Evolutionary conservation across 345 rosid species (phyloP), one percentile per base, ranked within the genome.

Genomic region (Sapria himalayana): DNA sequence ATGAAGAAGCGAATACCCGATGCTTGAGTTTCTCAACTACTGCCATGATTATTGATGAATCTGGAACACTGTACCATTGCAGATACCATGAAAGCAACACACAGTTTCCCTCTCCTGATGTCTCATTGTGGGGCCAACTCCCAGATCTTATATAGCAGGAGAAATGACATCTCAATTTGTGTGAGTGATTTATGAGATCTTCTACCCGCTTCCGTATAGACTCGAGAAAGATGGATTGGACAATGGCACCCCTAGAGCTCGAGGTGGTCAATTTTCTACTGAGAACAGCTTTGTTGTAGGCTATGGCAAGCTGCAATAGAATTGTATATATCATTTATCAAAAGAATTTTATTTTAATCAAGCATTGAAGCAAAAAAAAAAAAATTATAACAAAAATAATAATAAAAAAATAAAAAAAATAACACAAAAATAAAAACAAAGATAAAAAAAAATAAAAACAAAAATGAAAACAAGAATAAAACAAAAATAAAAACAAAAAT

Each of bases 61-160:
- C 51, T 12, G 93, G 84, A n/a, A 82, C 59, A 2, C 70, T 65
- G 41, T 57, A 76, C 95, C 91, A 79, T 54, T 67, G 75, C 14
- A 89, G 67, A 61, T 79, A 77, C 95, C 94, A 74, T 19, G 95
- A 66, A 35, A 79, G 76, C 31, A 71, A 51, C 24, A 64, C 29
- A 22, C 52, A 39, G 33, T 59, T 65, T 40, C 51, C 67, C 35
- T 54, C 48, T 37, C 46, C 52, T 18, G 13, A 38, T 39, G 73
- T 46, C 22, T 45, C 34, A 9, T 63, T 53, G 15, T 29, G 19
- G n/a, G 91, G 75, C 95, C 95, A 82, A 46, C 60, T 44, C 33
- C 84, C 81, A 2, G 54, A 59, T 24, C 37, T 64, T 59, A 82
- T 22, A 54, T 89, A 89, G 43, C 54, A 14, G 31, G 12, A 15